Evolutionary conservation across 2,329 filamentous ascomycete species (phyloP).

Genomic region (Penicillium sp.): DNA sequence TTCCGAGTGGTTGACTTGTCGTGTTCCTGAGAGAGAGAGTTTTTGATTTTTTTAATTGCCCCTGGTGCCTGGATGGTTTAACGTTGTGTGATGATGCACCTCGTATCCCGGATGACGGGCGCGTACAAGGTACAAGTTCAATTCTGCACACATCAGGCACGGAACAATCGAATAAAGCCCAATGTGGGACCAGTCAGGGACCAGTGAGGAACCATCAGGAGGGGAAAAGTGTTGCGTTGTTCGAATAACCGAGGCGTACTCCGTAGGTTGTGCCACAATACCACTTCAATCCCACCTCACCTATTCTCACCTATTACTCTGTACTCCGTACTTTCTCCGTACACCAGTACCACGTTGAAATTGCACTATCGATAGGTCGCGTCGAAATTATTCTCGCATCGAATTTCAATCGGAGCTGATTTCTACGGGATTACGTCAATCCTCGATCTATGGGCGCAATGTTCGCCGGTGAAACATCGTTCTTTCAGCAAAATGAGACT

Average conservation of each 20-base stretch:
- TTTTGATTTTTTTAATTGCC: background rate
- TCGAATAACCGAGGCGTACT: background rate
- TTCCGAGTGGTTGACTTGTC: background rate
- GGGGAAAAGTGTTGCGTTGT: too few species aligned
- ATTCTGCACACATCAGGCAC: background rate
- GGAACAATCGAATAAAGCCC: background rate
- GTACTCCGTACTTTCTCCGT: background rate
- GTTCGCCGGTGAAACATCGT: background rate
- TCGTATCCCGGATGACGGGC: background rate
- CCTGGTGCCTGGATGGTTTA: constrained; percentile 3
- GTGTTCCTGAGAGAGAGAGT: background rate
- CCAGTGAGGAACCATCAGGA: too few species aligned
- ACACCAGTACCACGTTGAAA: background rate
- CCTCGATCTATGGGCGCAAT: background rate
- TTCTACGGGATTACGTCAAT: background rate
- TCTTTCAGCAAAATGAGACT: background rate
- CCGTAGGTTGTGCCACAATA: too few species aligned
- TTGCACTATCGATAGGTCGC: background rate
- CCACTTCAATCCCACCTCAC: too few species aligned
- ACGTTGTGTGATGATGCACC: background rate
- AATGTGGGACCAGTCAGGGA: too few species aligned
- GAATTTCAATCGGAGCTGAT: background rate
- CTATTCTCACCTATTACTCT: too few species aligned
- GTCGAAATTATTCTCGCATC: background rate
- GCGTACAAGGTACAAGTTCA: background rate